Base-by-base conservation (phyloP, 495 filamentous ascomycete species). In the Massariosphaeria phaeospora region DNA sequence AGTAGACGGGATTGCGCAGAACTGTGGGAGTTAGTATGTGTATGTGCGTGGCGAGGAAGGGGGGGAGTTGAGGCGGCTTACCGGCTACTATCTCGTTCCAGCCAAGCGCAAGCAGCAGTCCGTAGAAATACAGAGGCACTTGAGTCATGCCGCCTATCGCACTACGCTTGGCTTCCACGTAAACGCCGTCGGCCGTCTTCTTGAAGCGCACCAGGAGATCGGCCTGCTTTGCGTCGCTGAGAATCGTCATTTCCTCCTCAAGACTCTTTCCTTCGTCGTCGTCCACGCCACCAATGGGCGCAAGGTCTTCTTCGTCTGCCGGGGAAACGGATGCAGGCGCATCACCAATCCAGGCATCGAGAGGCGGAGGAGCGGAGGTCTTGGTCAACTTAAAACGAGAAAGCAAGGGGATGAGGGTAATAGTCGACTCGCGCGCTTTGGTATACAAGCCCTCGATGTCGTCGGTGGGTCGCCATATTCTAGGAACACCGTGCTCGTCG, bases 401-500 rank as follows among this genome's bases (percentile, higher is more conserved):
- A 9, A 98, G 76, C 10, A 97, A 79, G 18, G 93, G 94, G 36
- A 98, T 91, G 24, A 98, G 75, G 7, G 79, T 84, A 35, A 97
- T 74, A 0, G 93, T 98, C 1, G 88, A 90, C 64, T 96, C 91
- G 48, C 90, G 85, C 10, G 93, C 89, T 40, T 79, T 81, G 11
- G 91, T 95, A 67, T 96, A 98, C 42, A 91, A 70, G 38, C 90
- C 89, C 70, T 98, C 94, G 63, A 98, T 97, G 67, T 97, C 93
- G 67, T 98, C 93, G 0, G 85, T 91, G 1, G 93, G 93, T 18
- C 94, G 84, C 93, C 93, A 98, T 65, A 98, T 95, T 31, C 93
- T 77, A 3, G 93, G 93, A 2, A 98, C 94, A 30, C 94, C 94
- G 12, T 81, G 83, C 41, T 95, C 91, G 58, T 98, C 94, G 63